These are phyloP conservation scores for Plasmodium malariae DNA, from an alignment of 169 alveolate species.

Conservation along the genomic window DNA sequence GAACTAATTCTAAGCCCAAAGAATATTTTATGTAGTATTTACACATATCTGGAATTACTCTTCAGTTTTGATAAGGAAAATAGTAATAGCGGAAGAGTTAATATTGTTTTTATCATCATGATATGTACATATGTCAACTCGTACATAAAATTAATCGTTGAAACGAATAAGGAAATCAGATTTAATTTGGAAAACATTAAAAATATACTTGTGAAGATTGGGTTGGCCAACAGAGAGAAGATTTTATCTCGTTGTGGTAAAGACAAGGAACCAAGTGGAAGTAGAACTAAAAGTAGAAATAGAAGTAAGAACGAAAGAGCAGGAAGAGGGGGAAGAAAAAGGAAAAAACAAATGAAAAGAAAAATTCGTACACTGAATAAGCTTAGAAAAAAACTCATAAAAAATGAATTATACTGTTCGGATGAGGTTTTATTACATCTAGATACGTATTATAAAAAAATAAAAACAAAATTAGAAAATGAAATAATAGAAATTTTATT, in stretches of 20 bases:
- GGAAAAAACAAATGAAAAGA: conserved; percentile 3
- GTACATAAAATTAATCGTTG: conserved; percentile 36
- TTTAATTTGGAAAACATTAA: conserved; percentile 26
- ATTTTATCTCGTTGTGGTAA: background rate
- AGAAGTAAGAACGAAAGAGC: background rate
- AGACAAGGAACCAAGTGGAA: no score
- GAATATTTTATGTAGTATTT: conserved; percentile 64
- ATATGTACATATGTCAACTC: conserved; percentile 54
- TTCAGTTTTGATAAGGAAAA: conserved; percentile 62
- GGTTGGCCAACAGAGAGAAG: background rate
- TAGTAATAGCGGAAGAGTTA: conserved; percentile 17
- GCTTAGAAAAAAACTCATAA: conserved; percentile 49
- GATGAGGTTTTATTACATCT: conserved; percentile 50
- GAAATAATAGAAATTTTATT: conserved; percentile 49
- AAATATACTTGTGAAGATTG: conserved; percentile 36
- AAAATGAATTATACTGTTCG: conserved; percentile 72
- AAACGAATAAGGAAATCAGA: conserved; percentile 54
- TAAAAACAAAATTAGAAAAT: conserved; percentile 58
- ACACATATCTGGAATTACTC: conserved; percentile 52
- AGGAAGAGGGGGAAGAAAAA: background rate
- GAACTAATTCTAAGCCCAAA: conserved; percentile 79
- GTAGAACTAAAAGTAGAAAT: background rate
- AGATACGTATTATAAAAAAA: conserved; percentile 42
- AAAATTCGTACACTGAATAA: conserved; percentile 21
- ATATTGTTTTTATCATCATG: conserved; percentile 53